Evolutionary conservation across 2,329 filamentous ascomycete species (phyloP).

Genomic region (Alternaria viburni): DNA sequence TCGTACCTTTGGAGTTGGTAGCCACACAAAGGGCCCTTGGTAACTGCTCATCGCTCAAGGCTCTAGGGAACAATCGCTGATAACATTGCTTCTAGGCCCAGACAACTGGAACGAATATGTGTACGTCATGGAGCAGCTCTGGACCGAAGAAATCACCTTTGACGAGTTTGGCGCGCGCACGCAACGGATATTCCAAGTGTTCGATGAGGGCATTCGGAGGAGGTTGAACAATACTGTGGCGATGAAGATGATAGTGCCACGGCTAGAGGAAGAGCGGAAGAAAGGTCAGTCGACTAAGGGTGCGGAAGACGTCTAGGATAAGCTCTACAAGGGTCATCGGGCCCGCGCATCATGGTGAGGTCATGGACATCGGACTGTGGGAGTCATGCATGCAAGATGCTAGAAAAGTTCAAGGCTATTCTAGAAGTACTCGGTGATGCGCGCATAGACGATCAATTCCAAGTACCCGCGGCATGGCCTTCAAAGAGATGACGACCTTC

Average conservation of each 20-base stretch:
- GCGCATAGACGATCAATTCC: neutral
- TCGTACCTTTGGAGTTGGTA: conserved; percentile 12
- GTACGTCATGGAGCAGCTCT: conserved; percentile 11
- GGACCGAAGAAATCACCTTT: conserved; percentile 2
- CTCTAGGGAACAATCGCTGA: neutral
- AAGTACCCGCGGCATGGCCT: neutral
- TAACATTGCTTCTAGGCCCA: neutral
- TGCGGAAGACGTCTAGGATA: conserved; percentile 3
- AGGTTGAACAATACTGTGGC: conserved; percentile 12
- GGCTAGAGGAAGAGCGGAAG: neutral
- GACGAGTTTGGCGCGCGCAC: conserved; percentile 3
- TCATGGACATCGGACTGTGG: neutral
- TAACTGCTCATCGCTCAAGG: neutral
- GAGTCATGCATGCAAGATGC: neutral
- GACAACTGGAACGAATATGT: conserved; percentile 26
- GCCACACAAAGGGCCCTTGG: conserved; percentile 19
- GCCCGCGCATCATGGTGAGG: neutral
- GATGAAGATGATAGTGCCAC: conserved; percentile 9
- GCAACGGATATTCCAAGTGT: conserved; percentile 11
- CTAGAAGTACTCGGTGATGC: neutral
- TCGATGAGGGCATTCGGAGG: neutral
- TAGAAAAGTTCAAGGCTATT: neutral
- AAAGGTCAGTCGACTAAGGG: neutral
- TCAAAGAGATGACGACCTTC: neutral
- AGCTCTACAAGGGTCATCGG: neutral